phyloP scores from a whole-genome alignment of 2,329 filamentous ascomycete genomes.

The Onygenales sp. region DNA sequence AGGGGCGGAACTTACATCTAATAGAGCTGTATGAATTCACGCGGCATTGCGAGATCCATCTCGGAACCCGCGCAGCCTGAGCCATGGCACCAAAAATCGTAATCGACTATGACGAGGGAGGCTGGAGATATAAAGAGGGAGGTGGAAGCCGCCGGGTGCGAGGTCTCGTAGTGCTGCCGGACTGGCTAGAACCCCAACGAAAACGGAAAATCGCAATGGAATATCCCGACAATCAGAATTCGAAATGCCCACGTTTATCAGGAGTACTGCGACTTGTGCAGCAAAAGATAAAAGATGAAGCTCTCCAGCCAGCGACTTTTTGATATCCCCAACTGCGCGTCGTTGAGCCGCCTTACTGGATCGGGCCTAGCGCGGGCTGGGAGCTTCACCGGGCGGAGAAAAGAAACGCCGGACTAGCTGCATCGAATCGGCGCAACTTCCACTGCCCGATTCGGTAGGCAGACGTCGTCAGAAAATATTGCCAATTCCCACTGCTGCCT shows the following conservation, averaged over 20 bases:
- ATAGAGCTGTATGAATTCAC: constrained; percentile 19
- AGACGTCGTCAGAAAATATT: too few species aligned
- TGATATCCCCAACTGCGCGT: constrained; percentile 2
- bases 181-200: background rate
- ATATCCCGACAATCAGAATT: too few species aligned
- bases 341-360: background rate
- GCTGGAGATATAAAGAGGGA: background rate
- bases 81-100: background rate
- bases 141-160: background rate
- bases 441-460: background rate
- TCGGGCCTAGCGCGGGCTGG: background rate
- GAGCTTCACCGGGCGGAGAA: background rate
- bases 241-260: too few species aligned
- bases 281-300: background rate
- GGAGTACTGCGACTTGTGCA: too few species aligned
- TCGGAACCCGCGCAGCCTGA: background rate
- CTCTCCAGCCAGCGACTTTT: background rate
- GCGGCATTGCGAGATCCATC: constrained; percentile 17
- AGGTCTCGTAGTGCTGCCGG: background rate
- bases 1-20: constrained; percentile 24
- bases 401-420: background rate
- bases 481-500: background rate
- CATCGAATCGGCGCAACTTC: background rate
- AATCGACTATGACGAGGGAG: background rate
- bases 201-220: too few species aligned